Base-by-base conservation (phyloP, 2,329 filamentous ascomycete genomes). In the Ophiosphaerella korrae region DNA sequence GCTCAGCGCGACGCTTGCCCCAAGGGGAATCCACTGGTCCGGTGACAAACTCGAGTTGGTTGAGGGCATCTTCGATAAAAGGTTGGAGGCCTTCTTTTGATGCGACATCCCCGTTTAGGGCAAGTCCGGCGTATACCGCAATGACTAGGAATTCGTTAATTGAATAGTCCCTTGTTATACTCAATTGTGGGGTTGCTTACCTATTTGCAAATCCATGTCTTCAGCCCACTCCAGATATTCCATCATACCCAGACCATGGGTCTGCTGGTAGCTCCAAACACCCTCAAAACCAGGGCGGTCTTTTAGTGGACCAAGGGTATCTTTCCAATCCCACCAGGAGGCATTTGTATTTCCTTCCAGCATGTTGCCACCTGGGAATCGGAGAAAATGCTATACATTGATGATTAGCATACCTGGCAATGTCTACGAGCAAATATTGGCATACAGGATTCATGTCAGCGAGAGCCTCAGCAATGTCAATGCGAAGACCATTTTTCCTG, bases 331-430 rank as follows among this genome's bases (percentile, higher is more conserved):
- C 65, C 66, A 67, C 42, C 58, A 63, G 1, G 52, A 62, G 42
- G 55, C 59, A 37, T 60, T 64, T 13, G 50, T 60, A 14, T 57
- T 55, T 32, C 70, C 70, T 54, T 72, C 70, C 7, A 73, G 66
- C 65, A 80, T 81, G 62, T 81, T 82, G 23, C 80, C 80, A 21
- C 80, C 79, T 1, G 80, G 80, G 54, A 82, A 81, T 2, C 79
- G 75, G 7, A 82, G 70, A 63, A 81, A 79, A 52, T 66, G 72
- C 61, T 64, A 26, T 1, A 13, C 13, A 26, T 9, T 29, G 26
- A 3, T 24, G 7, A 23, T 58, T 18, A 58, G 44, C 39, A 9
- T 16, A n/a, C 9, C 2, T n/a, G 18, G 5, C 18, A 21, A 21
- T 21, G 18, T 4, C 18, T 4, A 21, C 18, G 18, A 21, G 18